Base-by-base conservation (phyloP, 1,284 basidiomycete species). In the Lignosus rhinocerotis region DNA sequence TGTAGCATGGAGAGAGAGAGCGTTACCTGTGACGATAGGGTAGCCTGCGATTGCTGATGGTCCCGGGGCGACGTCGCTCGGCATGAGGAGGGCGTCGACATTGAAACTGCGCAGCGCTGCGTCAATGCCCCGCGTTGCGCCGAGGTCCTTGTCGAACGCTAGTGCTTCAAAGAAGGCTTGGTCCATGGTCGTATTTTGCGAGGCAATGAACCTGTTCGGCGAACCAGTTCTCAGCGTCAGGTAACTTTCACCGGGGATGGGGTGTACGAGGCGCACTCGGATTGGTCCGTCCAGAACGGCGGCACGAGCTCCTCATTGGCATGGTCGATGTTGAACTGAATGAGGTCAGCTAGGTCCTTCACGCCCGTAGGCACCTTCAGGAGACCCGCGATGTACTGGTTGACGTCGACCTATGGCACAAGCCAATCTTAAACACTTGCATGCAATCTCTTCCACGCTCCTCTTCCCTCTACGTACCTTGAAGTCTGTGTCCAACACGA, bases 31-130 rank as follows among this genome's bases (percentile, higher is more conserved):
- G 11, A 85, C 73, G 51, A 85, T 81, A 1, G 84, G 84, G 66
- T 86, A 86, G 6, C 84, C 83, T 0, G 80, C 83, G 47, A 86
- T 80, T 2, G 83, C 83, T 76, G 69, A 53, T 1, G 63, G 64
- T 2, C 32, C 59, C 1, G 63, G 59, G 7, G 61, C 73, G 52
- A 83, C 83, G 16, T 76, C 71, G 1, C 82, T 76, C 3, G 85
- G 86, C 14, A 86, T 72, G 8, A 87, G 72, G 10, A 88, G 72
- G 0, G 85, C 86, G 61, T 88, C 84, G 0, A 82, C 69, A 9
- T 73, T 65, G 66, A 74, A 78, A 39, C 68, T 62, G 53, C 75
- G 68, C 19, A 83, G 68, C 3, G 76, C 70, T 0, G 72, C 78
- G 60, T 82, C 81, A 52, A 83, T 81, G 8, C 80, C 81, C 9